phyloP scores from a whole-genome alignment of 2,329 filamentous ascomycete species.

The Apiospora saccharicola region DNA sequence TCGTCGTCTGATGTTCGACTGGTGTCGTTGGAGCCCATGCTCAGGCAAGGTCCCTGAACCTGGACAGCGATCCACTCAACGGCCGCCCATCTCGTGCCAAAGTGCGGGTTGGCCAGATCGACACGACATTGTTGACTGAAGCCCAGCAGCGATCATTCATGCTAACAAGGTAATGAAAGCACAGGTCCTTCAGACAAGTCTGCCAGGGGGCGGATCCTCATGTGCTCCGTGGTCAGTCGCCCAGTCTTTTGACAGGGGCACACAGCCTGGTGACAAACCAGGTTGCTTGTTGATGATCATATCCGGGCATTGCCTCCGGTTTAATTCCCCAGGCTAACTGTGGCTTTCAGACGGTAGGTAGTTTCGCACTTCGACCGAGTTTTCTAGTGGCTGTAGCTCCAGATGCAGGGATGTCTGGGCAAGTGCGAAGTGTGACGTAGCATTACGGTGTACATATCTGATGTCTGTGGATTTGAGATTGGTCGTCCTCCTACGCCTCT shows the following conservation, averaged over 20 bases:
- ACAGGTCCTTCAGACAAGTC: neutral
- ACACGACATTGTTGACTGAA: neutral
- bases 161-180: constrained; percentile 6
- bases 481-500: neutral
- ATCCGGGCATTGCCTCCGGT: constrained; percentile 5
- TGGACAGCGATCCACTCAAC: neutral
- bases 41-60: neutral
- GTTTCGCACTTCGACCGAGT: neutral
- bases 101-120: constrained; percentile 12
- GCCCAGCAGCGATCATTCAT: constrained; percentile 24
- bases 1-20: constrained; percentile 7
- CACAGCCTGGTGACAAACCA: neutral
- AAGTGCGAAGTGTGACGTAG: constrained; percentile 20
- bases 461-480: constrained; percentile 3
- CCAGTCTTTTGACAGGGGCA: neutral
- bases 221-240: neutral
- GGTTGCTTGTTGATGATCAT: constrained; percentile 11
- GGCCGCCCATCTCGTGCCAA: neutral
- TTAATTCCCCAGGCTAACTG: constrained; percentile 10
- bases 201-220: neutral
- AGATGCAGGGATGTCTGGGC: neutral
- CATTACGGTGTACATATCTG: constrained; percentile 23
- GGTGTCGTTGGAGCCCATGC: constrained; percentile 8
- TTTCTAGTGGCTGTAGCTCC: neutral
- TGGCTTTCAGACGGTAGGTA: neutral